phyloP scores from a whole-genome alignment of 2,329 filamentous ascomycete genomes.

The Ophiostoma quercus region DNA sequence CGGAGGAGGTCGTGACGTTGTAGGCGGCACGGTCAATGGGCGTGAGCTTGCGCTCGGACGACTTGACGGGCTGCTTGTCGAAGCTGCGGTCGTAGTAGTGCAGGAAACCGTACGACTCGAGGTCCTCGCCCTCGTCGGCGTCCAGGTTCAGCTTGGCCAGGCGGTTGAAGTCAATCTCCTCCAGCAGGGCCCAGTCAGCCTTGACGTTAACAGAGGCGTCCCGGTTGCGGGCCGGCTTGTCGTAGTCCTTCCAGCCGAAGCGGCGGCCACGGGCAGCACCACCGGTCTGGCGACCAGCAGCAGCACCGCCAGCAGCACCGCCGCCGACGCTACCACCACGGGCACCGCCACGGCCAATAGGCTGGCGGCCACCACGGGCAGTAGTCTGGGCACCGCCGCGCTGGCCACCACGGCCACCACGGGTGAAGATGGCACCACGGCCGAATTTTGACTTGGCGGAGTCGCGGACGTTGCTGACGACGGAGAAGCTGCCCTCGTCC shows the following conservation, averaged over 20 bases:
- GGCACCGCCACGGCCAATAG: constrained; percentile 57
- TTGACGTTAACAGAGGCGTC: constrained; percentile 96
- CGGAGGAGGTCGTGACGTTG: constrained; percentile 94
- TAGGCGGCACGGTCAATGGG: constrained; percentile 92
- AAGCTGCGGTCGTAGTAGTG: constrained; percentile 96
- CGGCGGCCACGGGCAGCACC: constrained; percentile 73
- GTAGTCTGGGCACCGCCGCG: constrained; percentile 57
- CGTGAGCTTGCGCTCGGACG: constrained; percentile 77
- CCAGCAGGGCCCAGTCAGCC: constrained; percentile 88
- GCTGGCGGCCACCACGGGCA: constrained; percentile 54
- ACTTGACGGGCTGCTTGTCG: constrained; percentile 90
- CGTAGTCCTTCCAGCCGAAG: constrained; percentile 98
- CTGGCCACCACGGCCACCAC: constrained; percentile 72
- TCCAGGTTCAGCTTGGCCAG: constrained; percentile 94
- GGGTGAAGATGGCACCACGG: constrained; percentile 84
- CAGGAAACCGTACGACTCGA: constrained; percentile 93
- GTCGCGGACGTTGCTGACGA: constrained; percentile 91
- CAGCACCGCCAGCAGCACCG: constrained; percentile 58
- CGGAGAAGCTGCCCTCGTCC: constrained; percentile 95
- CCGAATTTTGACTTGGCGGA: constrained; percentile 81
- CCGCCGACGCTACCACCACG: constrained; percentile 55
- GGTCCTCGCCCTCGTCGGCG: constrained; percentile 86
- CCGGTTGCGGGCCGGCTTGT: constrained; percentile 94
- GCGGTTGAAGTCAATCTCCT: constrained; percentile 98
- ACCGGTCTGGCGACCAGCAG: constrained; percentile 58